These are phyloP conservation scores for Sisymbrium altissimum DNA, from an alignment of 345 rosid species.

Conservation along the genomic window DNA sequence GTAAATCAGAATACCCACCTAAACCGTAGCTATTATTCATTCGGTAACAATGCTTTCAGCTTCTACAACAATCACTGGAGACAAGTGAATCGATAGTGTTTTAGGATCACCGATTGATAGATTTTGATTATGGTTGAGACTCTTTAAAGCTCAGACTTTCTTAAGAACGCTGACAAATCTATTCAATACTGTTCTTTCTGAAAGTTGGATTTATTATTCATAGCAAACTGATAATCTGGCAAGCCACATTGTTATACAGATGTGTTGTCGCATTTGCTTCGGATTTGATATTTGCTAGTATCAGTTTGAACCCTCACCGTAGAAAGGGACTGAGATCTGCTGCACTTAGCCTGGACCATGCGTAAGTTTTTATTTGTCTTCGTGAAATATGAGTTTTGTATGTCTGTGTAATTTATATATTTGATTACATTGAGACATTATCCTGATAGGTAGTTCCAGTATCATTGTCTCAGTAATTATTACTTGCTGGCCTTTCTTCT, in stretches of 20 bases:
- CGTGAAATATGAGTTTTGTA: constrained; percentile 1
- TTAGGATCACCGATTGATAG: constrained; percentile 4
- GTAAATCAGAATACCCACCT: background rate
- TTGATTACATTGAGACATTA: background rate
- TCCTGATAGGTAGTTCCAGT: background rate
- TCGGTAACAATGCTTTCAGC: background rate
- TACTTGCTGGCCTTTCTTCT: no score
- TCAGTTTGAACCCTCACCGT: constrained; percentile 89
- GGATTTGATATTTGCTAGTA: constrained; percentile 70
- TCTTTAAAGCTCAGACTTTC: background rate
- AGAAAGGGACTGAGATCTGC: constrained; percentile 52
- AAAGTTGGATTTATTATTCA: background rate
- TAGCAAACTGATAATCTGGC: background rate
- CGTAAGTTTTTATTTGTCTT: constrained; percentile 48
- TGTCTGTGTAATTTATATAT: background rate
- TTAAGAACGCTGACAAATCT: background rate
- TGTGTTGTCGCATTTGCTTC: constrained; percentile 93
- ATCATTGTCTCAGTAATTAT: no score
- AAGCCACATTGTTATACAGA: constrained; percentile 42
- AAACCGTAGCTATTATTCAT: background rate
- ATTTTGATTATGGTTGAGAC: background rate
- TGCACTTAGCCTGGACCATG: constrained; percentile 85
- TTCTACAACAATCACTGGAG: background rate
- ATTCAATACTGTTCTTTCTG: background rate
- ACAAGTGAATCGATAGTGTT: background rate